These are phyloP conservation scores for Hypoxylon rubiginosum DNA, from an alignment of 2,329 filamentous ascomycete species.

Conservation along the genomic window DNA sequence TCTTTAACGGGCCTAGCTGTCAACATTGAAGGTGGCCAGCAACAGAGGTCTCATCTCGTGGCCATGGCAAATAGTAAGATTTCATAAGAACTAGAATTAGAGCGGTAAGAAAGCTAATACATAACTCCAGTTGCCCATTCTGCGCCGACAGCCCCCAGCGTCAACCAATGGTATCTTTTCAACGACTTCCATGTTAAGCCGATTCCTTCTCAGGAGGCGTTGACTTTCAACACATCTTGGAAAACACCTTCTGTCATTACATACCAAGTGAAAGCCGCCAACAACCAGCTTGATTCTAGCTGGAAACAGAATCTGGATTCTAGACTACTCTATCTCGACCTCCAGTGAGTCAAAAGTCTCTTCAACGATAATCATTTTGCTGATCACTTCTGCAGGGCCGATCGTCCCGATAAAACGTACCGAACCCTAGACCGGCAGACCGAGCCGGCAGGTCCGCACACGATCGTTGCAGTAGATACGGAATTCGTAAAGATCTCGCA, in stretches of 20 bases:
- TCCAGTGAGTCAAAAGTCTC: conserved; percentile 58
- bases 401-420: conserved; percentile 67
- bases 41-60: conserved; percentile 90
- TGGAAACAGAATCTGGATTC: conserved; percentile 92
- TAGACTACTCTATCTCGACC: conserved; percentile 82
- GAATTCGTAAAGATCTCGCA: conserved; percentile 95
- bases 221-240: conserved; percentile 91
- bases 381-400: conserved; percentile 56
- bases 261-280: conserved; percentile 85
- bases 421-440: conserved; percentile 66
- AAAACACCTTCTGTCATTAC: conserved; percentile 90
- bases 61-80: conserved; percentile 85
- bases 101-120: conserved; percentile 45
- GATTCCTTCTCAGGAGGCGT: conserved; percentile 83
- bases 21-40: conserved; percentile 87
- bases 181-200: conserved; percentile 95
- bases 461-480: conserved; percentile 90
- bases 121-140: conserved; percentile 72
- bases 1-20: conserved; percentile 91
- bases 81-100: neutral
- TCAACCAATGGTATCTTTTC: conserved; percentile 92
- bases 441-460: conserved; percentile 78
- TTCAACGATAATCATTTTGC: conserved; percentile 11
- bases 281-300: conserved; percentile 84
- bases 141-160: conserved; percentile 67